These are phyloP conservation scores for Candida tammaniensis DNA, from an alignment of 805 yeast genomes.

Conservation along the genomic window DNA sequence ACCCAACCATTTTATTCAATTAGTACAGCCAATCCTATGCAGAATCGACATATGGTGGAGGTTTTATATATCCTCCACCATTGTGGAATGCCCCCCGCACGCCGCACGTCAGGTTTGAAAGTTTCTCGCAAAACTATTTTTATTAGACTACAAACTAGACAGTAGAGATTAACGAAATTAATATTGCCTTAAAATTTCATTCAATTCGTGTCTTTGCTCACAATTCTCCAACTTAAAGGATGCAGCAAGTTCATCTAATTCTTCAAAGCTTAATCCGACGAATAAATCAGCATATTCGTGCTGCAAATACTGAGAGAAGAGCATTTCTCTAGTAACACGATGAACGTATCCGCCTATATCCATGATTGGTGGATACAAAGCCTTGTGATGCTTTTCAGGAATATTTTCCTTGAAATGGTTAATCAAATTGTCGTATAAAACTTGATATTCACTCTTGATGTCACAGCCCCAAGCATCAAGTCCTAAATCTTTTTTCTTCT, in stretches of 20 bases:
- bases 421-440: conserved; percentile 33
- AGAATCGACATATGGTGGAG: not conserved
- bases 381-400: conserved; percentile 39
- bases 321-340: conserved; percentile 41
- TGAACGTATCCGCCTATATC: conserved; percentile 32
- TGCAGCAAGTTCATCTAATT: conserved; percentile 49
- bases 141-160: too few species aligned
- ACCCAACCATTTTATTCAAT: conserved; percentile 14
- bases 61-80: too few species aligned
- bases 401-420: conserved; percentile 36
- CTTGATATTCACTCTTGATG: conserved; percentile 36
- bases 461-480: conserved; percentile 52
- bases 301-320: conserved; percentile 42
- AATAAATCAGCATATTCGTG: conserved; percentile 47
- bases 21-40: not conserved
- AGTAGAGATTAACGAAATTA: too few species aligned
- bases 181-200: conserved; percentile 26
- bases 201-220: conserved; percentile 40
- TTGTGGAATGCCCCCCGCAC: too few species aligned
- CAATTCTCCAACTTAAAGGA: conserved; percentile 48
- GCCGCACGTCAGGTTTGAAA: too few species aligned
- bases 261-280: conserved; percentile 40
- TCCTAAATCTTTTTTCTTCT: conserved; percentile 43
- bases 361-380: conserved; percentile 43
- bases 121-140: too few species aligned